phyloP scores from a whole-genome alignment of 2,329 filamentous ascomycete genomes.

The Blastomyces gilchristii region DNA sequence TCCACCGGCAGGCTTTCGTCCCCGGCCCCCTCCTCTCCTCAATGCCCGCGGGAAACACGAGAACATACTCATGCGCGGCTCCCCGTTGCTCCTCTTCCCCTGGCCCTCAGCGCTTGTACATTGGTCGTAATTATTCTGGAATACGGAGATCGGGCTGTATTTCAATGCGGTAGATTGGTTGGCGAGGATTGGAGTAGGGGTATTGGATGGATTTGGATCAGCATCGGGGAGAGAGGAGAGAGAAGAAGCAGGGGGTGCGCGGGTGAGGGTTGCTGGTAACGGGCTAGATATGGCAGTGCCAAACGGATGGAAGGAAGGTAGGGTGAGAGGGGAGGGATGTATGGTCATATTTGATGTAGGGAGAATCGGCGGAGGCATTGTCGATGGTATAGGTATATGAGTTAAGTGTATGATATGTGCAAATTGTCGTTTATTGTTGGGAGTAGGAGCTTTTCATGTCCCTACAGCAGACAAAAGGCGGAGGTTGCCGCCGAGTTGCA shows the following conservation, averaged over 20 bases:
- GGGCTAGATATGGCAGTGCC: conserved; percentile 76
- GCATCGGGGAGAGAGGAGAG: conserved; percentile 27
- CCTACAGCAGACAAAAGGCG: background rate
- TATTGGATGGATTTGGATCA: conserved; percentile 18
- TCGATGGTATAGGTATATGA: background rate
- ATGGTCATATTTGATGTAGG: conserved; percentile 35
- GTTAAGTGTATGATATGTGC: background rate
- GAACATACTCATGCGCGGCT: conserved; percentile 57
- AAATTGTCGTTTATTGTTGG: background rate
- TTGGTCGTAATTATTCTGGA: conserved; percentile 59
- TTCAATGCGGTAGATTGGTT: conserved; percentile 89
- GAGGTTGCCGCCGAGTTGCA: background rate
- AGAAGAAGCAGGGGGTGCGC: conserved; percentile 36
- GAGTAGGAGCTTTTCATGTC: background rate
- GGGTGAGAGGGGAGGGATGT: conserved; percentile 55
- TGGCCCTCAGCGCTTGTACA: conserved; percentile 31
- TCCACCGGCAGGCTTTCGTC: conserved; percentile 16
- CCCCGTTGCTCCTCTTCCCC: conserved; percentile 35
- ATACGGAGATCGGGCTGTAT: conserved; percentile 66
- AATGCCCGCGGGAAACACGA: conserved; percentile 53
- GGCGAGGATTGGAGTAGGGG: conserved; percentile 47
- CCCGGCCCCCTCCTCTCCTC: background rate
- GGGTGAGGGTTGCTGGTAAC: conserved; percentile 42
- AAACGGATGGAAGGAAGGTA: conserved; percentile 61
- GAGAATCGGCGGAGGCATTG: conserved; percentile 27